Evolutionary conservation across 1,139 yeast genomes (phyloP).

Genomic region (Scheffersomyces quercinus): DNA sequence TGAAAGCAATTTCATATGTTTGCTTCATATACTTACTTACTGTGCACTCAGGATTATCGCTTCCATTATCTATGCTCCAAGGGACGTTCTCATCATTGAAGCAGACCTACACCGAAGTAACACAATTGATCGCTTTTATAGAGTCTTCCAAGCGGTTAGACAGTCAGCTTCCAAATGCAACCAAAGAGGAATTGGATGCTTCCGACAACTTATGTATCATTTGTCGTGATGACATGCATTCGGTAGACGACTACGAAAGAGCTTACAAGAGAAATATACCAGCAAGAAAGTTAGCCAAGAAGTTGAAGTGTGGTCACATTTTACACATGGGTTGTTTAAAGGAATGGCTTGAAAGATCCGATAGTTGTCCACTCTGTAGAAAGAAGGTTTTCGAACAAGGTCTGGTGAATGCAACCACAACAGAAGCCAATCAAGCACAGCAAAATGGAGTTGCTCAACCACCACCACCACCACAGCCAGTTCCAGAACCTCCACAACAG

Average conservation of each 20-base stretch:
- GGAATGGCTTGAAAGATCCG: conserved; percentile 92
- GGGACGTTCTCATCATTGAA: conserved; percentile 61
- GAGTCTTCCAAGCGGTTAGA: conserved; percentile 69
- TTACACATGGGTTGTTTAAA: conserved; percentile 88
- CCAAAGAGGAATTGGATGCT: conserved; percentile 57
- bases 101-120: conserved; percentile 49
- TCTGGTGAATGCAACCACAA: conserved; percentile 2
- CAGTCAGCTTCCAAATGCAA: conserved; percentile 59
- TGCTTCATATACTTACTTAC: conserved; percentile 38
- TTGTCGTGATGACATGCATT: conserved; percentile 80
- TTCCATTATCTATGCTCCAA: conserved; percentile 68
- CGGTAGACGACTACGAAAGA: conserved; percentile 31
- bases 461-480: conserved; percentile 1
- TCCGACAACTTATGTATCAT: conserved; percentile 73
- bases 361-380: conserved; percentile 89
- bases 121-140: conserved; percentile 54
- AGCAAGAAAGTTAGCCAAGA: conserved; percentile 65
- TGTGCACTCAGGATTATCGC: conserved; percentile 54
- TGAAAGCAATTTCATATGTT: conserved; percentile 38
- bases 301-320: conserved; percentile 80
- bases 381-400: conserved; percentile 53
- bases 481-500: conserved; percentile 6
- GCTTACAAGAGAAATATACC: conserved; percentile 24
- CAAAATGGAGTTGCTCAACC: too few species aligned
- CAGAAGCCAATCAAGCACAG: neutral